Base-by-base conservation (phyloP, 495 filamentous ascomycete genomes). In the Mytilinidion resinicola region DNA sequence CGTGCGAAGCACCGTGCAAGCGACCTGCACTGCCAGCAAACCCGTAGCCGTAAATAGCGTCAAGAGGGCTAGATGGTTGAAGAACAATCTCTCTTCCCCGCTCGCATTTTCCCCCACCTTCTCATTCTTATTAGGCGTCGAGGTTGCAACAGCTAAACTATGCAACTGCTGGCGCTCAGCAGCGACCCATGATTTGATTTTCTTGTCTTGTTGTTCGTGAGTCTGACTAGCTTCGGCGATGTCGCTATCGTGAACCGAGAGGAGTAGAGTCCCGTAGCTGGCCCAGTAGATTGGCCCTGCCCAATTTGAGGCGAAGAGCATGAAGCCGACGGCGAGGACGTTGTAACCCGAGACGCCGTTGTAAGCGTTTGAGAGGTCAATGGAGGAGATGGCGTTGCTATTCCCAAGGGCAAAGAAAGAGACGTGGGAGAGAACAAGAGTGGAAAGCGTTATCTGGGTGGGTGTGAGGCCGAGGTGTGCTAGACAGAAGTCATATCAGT, bases 271-370 rank as follows among this genome's bases (percentile, higher is more conserved):
- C 30, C 79, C 80, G 25, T 79, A 83, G 39, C 78, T 81, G 7
- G 77, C 77, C 90, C 91, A 98, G 83, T 87, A 97, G 15, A 96
- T 82, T 0, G 90, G 84, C 3, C 87, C 95, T 2, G 88, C 83
- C 92, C 92, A 99, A 69, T 99, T 99, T 62, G 85, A 80, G 4
- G 87, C 68, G 66, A 95, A 96, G 6, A 91, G 90, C 46, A 99
- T 73, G 5, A 89, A 51, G 0, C 89, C 92, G 63, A 85, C 83
- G 60, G 74, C 76, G 41, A 75, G 75, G 41, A 83, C 74, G 60
- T 83, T 79, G 73, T 80, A 85, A 62, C 75, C 73, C 50, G 73
- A 73, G 21, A 72, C 66, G 53, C 73, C 67, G 68, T 78, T 80
- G 63, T 75, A 73, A 11, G 70, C 68, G 61, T 73, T 73, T 53